These are phyloP conservation scores for Rhodotorula graminis DNA, from an alignment of 768 basidiomycete species.

Conservation along the genomic window DNA sequence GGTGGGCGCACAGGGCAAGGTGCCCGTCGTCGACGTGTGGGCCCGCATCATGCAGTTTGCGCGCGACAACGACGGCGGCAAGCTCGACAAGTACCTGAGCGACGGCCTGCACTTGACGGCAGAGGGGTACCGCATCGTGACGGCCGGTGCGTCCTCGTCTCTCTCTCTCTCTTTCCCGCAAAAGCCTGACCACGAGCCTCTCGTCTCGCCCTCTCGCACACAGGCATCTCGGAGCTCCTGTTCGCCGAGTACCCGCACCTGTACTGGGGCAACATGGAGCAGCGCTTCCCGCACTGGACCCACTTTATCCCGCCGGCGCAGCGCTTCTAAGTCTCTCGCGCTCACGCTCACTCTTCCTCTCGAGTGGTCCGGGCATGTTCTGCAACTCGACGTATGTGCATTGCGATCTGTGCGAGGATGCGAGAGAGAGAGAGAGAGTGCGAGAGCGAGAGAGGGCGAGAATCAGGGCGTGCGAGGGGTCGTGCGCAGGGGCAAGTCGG, in stretches of 20 bases:
- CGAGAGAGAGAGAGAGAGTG: too few relatives aligned
- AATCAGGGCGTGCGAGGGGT: too few relatives aligned
- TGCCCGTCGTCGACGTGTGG: conserved; percentile 27
- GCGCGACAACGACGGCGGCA: conserved; percentile 2
- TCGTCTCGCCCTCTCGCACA: not conserved
- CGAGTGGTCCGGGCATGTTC: too few relatives aligned
- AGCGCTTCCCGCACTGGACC: conserved; percentile 37
- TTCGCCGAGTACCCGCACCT: conserved; percentile 23
- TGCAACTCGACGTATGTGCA: too few relatives aligned
- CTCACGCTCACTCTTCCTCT: too few relatives aligned
- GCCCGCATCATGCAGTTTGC: conserved; percentile 8
- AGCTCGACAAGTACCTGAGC: conserved; percentile 18
- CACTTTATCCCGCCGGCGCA: conserved; percentile 11
- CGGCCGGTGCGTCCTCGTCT: conserved; percentile 12
- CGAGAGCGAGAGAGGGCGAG: too few relatives aligned
- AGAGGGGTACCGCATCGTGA: conserved; percentile 30
- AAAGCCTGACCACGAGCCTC: too few relatives aligned
- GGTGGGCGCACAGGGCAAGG: not conserved
- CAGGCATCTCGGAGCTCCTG: conserved; percentile 22
- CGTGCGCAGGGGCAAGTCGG: not conserved
- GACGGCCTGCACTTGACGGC: conserved; percentile 37
- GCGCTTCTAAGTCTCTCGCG: not conserved
- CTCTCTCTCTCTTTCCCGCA: not conserved
- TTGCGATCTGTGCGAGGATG: too few relatives aligned
- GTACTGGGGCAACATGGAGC: conserved; percentile 34